Evolutionary conservation across 1,284 basidiomycete species (phyloP), one percentile per base, ranked within the genome.

Genomic region (Somion occarium): DNA sequence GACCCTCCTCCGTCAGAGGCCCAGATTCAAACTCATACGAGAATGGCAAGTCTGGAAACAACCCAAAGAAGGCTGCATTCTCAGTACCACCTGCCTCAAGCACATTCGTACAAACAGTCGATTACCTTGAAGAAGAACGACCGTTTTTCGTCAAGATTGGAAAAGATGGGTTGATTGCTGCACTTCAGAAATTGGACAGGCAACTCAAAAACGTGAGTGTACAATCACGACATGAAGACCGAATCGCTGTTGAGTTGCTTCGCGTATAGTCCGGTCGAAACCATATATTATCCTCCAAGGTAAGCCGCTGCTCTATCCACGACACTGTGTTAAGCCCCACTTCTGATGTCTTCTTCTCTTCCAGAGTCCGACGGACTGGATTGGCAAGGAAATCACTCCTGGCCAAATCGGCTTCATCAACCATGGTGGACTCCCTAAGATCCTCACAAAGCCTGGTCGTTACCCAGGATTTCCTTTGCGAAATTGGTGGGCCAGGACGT

Each of bases 401-500:
- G 86, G 87, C 37, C 71, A 68, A 55, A 61, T 89, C 34, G 86
- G 87, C 5, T 67, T 89, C 19, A 80, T 89, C 55, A 88, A 83
- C 61, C 86, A 90, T 62, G 88, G 88, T 71, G 88, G 87, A 47
- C 72, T 80, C 41, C 88, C 88, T 13, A 88, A 88, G 66, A 61
- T 91, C 38, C 64, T 91, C 42, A 82, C 78, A 2, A 74, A 73
- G 48, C 82, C 88, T 2, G 88, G 88, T 26, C 81, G 85, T 13
- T 91, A 91, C 59, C 87, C 88, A 9, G 73, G 78, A 0, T 83
- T 82, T 64, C 87, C 87, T 15, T 71, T 88, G 44, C 74, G 85
- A 9, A 90, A 90, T 57, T 90, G 88, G 88, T 91, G 87, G 85
- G 87, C 87, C 4, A 73, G 88, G 13, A 65, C 70, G 15, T 91